Conservation (phyloP, 805 yeast species). For the Schizosaccharomyces octosporus region DNA sequence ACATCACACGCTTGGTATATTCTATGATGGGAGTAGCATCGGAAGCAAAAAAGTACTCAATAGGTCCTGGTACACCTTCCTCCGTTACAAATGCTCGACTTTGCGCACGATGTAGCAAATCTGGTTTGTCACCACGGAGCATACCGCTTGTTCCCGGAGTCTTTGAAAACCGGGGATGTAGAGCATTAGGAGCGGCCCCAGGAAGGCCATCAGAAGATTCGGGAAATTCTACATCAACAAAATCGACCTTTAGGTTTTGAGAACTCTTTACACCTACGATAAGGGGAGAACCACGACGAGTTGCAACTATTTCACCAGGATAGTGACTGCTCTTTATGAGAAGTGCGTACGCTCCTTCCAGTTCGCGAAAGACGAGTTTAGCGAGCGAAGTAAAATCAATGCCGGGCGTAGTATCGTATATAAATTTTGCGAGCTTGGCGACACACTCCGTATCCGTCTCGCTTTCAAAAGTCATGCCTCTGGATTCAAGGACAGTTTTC, state of each 20-base stretch:
- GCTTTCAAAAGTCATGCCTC: constrained; percentile 64
- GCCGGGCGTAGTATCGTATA: constrained; percentile 49
- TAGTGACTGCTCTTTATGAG: constrained; percentile 74
- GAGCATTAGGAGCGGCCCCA: constrained; percentile 4
- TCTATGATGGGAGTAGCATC: constrained; percentile 93
- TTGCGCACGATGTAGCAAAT: constrained; percentile 52
- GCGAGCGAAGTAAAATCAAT: constrained; percentile 79
- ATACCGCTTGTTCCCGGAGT: neutral
- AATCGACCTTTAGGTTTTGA: constrained; percentile 83
- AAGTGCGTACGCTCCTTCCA: constrained; percentile 94
- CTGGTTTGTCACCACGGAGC: constrained; percentile 8
- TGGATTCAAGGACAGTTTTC: constrained; percentile 50
- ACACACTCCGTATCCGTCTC: constrained; percentile 97
- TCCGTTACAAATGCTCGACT: constrained; percentile 92
- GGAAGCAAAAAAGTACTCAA: constrained; percentile 85
- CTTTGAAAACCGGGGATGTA: neutral
- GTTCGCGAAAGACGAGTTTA: constrained; percentile 71
- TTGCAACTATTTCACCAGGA: constrained; percentile 89
- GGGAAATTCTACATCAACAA: constrained; percentile 93
- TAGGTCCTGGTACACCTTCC: constrained; percentile 76
- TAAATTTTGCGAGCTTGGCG: constrained; percentile 79
- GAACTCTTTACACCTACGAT: constrained; percentile 93
- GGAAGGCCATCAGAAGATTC: constrained; percentile 19
- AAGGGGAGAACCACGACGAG: constrained; percentile 94
- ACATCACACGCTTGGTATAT: constrained; percentile 89